These are phyloP conservation scores for Elongisporangium prolatum DNA, from an alignment of 352 stramenopile genomes.

Conservation along the genomic window DNA sequence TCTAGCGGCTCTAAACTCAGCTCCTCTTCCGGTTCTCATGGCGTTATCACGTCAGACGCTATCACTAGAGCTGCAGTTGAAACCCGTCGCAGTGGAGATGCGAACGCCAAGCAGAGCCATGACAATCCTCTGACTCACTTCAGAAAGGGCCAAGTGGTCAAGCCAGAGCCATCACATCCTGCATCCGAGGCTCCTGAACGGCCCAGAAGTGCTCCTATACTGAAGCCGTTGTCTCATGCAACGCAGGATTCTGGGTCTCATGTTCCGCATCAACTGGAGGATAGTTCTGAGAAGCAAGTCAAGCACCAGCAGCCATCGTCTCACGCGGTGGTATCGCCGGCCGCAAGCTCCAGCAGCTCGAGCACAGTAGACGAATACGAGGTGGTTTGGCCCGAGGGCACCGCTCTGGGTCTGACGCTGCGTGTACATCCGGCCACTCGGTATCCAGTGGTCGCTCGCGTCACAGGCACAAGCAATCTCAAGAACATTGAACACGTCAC, in stretches of 20 bases:
- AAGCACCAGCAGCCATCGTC: slow-evolving; percentile 11
- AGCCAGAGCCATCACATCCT: not conserved
- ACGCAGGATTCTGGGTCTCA: not conserved
- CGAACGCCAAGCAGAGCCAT: not conserved
- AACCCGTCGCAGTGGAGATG: not conserved
- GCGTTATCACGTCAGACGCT: not conserved
- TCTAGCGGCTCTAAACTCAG: not conserved
- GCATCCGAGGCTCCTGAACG: not conserved
- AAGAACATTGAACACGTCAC: slow-evolving; percentile 75
- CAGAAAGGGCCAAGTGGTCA: not conserved
- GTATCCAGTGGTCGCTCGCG: slow-evolving; percentile 63
- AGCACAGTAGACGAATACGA: slow-evolving; percentile 56
- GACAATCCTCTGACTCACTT: not conserved
- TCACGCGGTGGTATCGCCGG: not conserved
- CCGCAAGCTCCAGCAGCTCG: not conserved
- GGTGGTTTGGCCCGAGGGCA: slow-evolving; percentile 66
- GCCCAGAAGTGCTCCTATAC: not conserved
- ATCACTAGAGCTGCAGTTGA: not conserved
- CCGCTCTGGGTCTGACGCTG: slow-evolving; percentile 58
- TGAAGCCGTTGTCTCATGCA: not conserved
- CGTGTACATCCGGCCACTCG: slow-evolving; percentile 66
- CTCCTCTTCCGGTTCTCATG: not conserved
- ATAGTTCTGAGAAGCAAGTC: not conserved
- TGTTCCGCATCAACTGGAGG: not conserved
- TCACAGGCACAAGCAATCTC: slow-evolving; percentile 70